Evolutionary conservation across 768 basidiomycete genomes (phyloP), one percentile per base, ranked within the genome.

Genomic region (Collybia sp.): DNA sequence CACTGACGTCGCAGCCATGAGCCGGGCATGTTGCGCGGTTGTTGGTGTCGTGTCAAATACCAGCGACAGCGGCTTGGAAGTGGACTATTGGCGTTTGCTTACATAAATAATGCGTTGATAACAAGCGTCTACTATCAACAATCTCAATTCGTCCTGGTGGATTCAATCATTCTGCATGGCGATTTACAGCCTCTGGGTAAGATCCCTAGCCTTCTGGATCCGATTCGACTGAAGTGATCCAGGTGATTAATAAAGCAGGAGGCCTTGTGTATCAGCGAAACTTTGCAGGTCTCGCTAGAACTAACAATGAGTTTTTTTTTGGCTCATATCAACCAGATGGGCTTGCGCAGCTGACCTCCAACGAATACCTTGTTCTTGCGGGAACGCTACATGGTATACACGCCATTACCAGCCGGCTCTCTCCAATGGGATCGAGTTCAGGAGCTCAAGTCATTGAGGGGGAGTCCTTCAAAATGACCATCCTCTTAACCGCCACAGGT

Each of bases 191-290:
- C 79, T 92, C 43, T 92, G 90, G 89, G 89, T 88, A 68, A 43
- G 72, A 60, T n/a, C 30, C 12, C 43, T 40, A 33, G 9, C 19
- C 8, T 10, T 6, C 13, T 43, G 44, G 3, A 13, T 3, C 20
- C 46, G 15, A 34, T 40, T 5, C 16, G 34, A 53, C 54, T n/a
- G 38, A 15, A 12, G 18, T 42, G 39, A 51, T 63, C 48, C 62
- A 93, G 89, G 82, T 97, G 46, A 95, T 98, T 59, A 98, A 97
- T 67, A 98, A 98, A 72, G 96, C 96, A 12, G 96, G 96, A 19
- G 96, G 96, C 6, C 78, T 98, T 30, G 87, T 97, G 37, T 98
- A 94, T 69, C 88, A 94, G 55, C 80, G 89, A 48, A 91, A 85
- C 60, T 95, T 94, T 61, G 83, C 86, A 70, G 92, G 94, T 90